Evolutionary conservation across 2,329 filamentous ascomycete genomes (phyloP).

Genomic region (Cladosporium phlei): DNA sequence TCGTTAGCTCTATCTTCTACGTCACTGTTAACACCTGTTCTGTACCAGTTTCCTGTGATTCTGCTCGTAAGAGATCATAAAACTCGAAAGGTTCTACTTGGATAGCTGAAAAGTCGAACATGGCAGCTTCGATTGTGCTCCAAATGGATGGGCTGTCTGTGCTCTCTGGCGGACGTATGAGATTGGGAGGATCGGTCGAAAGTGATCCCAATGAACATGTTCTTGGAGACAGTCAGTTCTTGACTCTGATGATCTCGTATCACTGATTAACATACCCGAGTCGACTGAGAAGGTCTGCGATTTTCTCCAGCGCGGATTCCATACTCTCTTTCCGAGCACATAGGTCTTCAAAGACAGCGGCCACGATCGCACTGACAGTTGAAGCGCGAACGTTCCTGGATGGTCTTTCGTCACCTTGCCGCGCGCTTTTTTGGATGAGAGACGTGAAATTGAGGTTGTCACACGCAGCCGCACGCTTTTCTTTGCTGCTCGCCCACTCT

Average conservation of each 20-base stretch:
- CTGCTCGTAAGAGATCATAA: neutral
- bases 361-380: neutral
- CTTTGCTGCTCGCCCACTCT: neutral
- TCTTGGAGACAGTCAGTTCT: neutral
- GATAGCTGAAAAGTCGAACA: neutral
- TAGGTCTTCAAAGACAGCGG: conserved; percentile 1
- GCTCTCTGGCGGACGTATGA: neutral
- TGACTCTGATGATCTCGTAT: too few relatives aligned
- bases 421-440: neutral
- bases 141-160: neutral
- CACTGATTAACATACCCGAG: neutral
- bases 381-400: conserved; percentile 1
- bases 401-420: neutral
- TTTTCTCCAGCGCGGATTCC: neutral
- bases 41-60: neutral
- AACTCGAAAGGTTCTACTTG: neutral
- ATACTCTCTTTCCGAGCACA: neutral
- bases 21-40: neutral
- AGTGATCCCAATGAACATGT: neutral
- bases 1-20: neutral
- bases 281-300: neutral
- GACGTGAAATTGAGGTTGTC: neutral
- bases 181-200: neutral
- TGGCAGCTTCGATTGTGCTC: neutral
- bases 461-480: neutral